Evolutionary conservation across 768 basidiomycete genomes (phyloP).

Genomic region (Mycena sanguinolenta): DNA sequence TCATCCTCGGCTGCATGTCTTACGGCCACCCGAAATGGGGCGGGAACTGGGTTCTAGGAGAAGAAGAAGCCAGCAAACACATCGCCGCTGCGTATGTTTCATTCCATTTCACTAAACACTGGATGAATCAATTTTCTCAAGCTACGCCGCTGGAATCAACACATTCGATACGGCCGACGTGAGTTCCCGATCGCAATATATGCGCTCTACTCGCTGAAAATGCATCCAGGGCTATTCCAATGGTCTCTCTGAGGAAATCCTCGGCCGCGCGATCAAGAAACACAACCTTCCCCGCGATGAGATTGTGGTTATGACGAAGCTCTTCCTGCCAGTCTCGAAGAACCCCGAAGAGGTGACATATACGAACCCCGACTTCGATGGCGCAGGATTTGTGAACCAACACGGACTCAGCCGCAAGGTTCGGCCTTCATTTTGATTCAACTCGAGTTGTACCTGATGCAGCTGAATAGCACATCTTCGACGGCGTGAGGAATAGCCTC

Average conservation of each 20-base stretch:
- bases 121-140: background rate
- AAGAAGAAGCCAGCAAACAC: slow-evolving; percentile 52
- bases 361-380: background rate
- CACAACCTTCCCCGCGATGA: slow-evolving; percentile 3
- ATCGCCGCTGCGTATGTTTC: slow-evolving; percentile 44
- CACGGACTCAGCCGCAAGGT: slow-evolving; percentile 3
- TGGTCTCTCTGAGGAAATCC: background rate
- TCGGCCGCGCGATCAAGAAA: slow-evolving; percentile 4
- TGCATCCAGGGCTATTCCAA: background rate
- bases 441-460: background rate
- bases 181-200: background rate
- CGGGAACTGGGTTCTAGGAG: slow-evolving; percentile 51
- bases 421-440: background rate
- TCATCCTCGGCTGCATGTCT: slow-evolving; percentile 45
- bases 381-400: background rate
- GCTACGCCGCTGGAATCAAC: slow-evolving; percentile 24
- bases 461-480: background rate
- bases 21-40: slow-evolving; percentile 48
- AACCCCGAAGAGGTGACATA: background rate
- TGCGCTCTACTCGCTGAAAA: too few species aligned
- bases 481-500: background rate
- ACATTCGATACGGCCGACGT: slow-evolving; percentile 23
- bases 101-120: background rate
- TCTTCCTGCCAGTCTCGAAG: background rate
- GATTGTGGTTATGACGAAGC: background rate